A percentile compares a stretch with the other conserved stretches of the same genome.
Evolutionary conservation across 1,139 yeast genomes (phyloP).

Genomic region (Taiozyma onychis): DNA sequence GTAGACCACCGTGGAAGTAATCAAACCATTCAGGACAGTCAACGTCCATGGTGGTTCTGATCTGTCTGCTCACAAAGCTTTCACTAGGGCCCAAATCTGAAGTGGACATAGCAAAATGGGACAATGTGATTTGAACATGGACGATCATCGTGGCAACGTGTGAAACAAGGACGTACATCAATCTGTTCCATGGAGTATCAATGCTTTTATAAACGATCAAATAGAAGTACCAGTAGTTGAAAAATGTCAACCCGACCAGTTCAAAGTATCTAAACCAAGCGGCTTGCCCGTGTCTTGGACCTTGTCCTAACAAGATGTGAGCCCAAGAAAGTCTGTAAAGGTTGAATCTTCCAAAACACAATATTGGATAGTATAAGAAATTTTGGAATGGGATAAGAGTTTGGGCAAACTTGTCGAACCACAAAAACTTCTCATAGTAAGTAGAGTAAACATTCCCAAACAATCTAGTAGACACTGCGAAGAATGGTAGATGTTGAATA

Average conservation of each 20-base stretch:
- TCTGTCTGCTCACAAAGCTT: slow-evolving; percentile 74
- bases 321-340: slow-evolving; percentile 78
- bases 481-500: slow-evolving; percentile 87
- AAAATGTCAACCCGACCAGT: slow-evolving; percentile 58
- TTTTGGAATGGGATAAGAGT: slow-evolving; percentile 57
- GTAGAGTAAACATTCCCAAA: slow-evolving; percentile 71
- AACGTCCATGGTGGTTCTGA: slow-evolving; percentile 92
- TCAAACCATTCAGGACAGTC: slow-evolving; percentile 93
- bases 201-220: slow-evolving; percentile 47
- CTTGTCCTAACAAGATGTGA: slow-evolving; percentile 63
- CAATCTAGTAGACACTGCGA: slow-evolving; percentile 73
- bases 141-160: slow-evolving; percentile 84
- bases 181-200: slow-evolving; percentile 45
- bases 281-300: slow-evolving; percentile 76
- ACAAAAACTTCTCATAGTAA: slow-evolving; percentile 61
- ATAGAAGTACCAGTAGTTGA: slow-evolving; percentile 79
- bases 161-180: slow-evolving; percentile 61
- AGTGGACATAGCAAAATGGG: slow-evolving; percentile 93
- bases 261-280: slow-evolving; percentile 86
- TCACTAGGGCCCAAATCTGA: slow-evolving; percentile 79
- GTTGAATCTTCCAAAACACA: slow-evolving; percentile 82
- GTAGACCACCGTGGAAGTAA: slow-evolving; percentile 87
- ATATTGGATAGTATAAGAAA: slow-evolving; percentile 69
- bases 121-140: slow-evolving; percentile 84
- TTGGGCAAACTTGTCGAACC: slow-evolving; percentile 64